Base-by-base conservation (phyloP, 495 filamentous ascomycete genomes). In the Hypoxylon crocopeplum region DNA sequence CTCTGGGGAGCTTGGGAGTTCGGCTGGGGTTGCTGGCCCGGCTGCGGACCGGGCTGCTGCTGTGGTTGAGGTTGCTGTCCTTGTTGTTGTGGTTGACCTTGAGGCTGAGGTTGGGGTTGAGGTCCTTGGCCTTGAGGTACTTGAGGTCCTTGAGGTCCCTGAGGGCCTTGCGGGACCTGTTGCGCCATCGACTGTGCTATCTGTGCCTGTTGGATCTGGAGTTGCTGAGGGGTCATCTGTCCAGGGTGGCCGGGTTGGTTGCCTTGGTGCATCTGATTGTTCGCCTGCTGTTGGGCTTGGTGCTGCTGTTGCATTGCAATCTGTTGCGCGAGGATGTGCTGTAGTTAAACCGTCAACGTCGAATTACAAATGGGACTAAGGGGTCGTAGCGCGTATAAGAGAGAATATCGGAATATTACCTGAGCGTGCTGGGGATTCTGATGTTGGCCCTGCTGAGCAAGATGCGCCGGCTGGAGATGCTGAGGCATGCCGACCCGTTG, bases 231-330 rank as follows among this genome's bases (percentile, higher is more conserved):
- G 3, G 62, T 75, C 66, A 79, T 75, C 16, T 69, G 75, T 16
- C 56, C 66, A 15, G 74, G 77, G 24, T 81, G 79, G 19, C 70
- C 70, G 12, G 69, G 71, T 44, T 72, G 71, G 7, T 62, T 70
- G 13, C 63, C 73, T 38, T 75, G 74, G 30, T 75, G 72, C 63
- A 76, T 73, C 19, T 71, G 70, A 11, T 62, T 64, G 55, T 77
- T 82, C 54, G 68, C 68, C n/a, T 70, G 62, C 1, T 81, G 78
- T 45, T 84, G 83, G 40, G 75, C 76, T 64, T 83, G 81, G 1
- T 83, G 81, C 2, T 77, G 77, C 66, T 80, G 78, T 53, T 75
- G 71, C 50, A 76, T 55, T 11, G 75, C 73, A 32, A 76, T 56
- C 53, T 77, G 75, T 44, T 76, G 74, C 5, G 71, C 66, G 13